A percentile compares a stretch with the other conserved stretches of the same genome.
phyloP scores from a whole-genome alignment of 441 rosid genomes.

The Erodium texanum region DNA sequence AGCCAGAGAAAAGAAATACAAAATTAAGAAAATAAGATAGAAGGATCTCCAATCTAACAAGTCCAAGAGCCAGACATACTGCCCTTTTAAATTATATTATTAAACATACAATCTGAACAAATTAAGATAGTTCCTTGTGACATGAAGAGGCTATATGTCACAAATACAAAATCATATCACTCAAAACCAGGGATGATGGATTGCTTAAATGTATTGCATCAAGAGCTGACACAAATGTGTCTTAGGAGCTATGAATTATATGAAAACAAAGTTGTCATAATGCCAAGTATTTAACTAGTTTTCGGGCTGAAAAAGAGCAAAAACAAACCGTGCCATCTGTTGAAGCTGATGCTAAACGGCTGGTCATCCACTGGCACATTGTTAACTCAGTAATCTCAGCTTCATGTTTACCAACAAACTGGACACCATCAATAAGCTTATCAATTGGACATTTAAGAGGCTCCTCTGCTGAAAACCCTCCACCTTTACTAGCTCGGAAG shows the following conservation, averaged over 20 bases:
- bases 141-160: constrained; percentile 3
- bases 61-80: not conserved
- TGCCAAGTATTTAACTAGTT: not conserved
- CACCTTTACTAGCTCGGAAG: constrained; percentile 52
- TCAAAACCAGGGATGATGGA: not conserved
- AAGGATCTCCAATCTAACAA: not conserved
- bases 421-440: constrained; percentile 61
- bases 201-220: not conserved
- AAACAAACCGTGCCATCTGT: constrained; percentile 74
- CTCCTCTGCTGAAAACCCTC: constrained; percentile 52
- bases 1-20: no score
- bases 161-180: not conserved
- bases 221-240: not conserved
- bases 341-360: constrained; percentile 81
- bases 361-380: constrained; percentile 84
- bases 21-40: not conserved
- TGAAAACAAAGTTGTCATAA: not conserved
- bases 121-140: not conserved
- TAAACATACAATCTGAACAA: not conserved
- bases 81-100: not conserved
- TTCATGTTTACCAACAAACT: constrained; percentile 77
- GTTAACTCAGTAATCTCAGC: constrained; percentile 83
- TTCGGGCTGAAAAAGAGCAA: constrained; percentile 4
- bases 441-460: constrained; percentile 66
- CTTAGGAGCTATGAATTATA: constrained; percentile 5